Percentiles rank a stretch among this genome's conserved stretches.
Evolutionary conservation across 2,329 filamentous ascomycete species (phyloP).

Genomic region (Alternaria atra): DNA sequence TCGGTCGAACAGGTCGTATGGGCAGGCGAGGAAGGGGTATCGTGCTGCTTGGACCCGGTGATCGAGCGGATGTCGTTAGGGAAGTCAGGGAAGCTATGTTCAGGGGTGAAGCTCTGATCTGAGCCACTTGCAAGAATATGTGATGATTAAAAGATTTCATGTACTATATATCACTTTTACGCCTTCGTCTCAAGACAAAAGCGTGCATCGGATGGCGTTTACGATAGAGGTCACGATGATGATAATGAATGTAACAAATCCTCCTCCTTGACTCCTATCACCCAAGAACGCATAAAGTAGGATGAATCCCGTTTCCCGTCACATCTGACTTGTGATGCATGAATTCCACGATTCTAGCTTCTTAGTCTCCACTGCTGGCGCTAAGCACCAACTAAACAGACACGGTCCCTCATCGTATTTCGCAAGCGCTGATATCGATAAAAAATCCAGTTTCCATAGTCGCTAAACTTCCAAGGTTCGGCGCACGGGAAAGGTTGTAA

Average conservation of each 20-base stretch:
- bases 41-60: slow-evolving; percentile 87
- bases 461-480: not conserved
- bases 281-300: not conserved
- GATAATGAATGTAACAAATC: not conserved
- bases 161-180: slow-evolving; percentile 1
- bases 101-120: slow-evolving; percentile 60
- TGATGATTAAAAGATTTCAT: not conserved
- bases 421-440: not conserved
- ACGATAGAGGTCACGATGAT: not conserved
- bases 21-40: slow-evolving; percentile 87
- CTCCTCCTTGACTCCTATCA: not conserved
- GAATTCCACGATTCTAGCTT: not conserved
- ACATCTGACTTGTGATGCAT: not conserved
- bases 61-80: slow-evolving; percentile 86
- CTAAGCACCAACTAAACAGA: not conserved
- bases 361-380: not conserved
- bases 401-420: not conserved
- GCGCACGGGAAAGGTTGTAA: too few species aligned
- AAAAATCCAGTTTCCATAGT: not conserved
- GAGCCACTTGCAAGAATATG: not conserved
- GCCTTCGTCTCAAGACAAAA: not conserved
- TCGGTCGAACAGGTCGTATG: slow-evolving; percentile 92
- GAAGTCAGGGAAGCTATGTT: slow-evolving; percentile 84
- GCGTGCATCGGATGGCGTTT: too few species aligned
- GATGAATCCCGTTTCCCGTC: not conserved